Evolutionary conservation across 176 grass and related monocot species (phyloP).

Genomic region (Ensete ventricosum): DNA sequence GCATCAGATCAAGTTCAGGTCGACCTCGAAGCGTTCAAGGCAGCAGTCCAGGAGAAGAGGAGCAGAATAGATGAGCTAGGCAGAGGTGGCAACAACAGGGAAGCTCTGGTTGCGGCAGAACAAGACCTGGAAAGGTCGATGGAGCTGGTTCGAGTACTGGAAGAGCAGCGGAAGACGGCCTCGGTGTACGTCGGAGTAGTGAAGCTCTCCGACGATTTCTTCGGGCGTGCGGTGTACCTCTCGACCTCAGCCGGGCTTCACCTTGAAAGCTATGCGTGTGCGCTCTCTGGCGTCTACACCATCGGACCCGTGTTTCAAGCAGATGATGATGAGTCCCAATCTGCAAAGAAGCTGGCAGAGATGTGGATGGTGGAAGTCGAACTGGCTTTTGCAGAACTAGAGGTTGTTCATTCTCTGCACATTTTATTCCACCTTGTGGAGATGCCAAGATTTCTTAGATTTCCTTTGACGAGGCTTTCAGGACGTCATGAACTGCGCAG

Average conservation of each 20-base stretch:
- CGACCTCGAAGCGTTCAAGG: constrained; percentile 29
- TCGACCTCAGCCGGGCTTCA: constrained; percentile 29
- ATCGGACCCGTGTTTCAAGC: constrained; percentile 38
- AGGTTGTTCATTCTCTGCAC: not conserved
- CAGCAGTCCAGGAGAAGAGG: constrained; percentile 35
- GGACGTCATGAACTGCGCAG: constrained; percentile 43
- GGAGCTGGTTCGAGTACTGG: constrained; percentile 29
- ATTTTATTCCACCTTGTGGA: too few species aligned
- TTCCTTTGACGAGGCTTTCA: constrained; percentile 7
- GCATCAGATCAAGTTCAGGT: constrained; percentile 6
- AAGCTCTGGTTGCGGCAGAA: constrained; percentile 33
- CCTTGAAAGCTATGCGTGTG: constrained; percentile 52
- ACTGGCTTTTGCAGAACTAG: constrained; percentile 35
- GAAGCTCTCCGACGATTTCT: constrained; percentile 29
- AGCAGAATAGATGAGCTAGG: constrained; percentile 39
- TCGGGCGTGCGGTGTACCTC: constrained; percentile 31
- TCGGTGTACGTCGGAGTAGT: constrained; percentile 4
- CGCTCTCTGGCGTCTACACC: constrained; percentile 46
- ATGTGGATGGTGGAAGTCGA: constrained; percentile 42
- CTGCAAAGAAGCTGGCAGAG: constrained; percentile 31
- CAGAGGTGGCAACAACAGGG: constrained; percentile 44
- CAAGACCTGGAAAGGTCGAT: constrained; percentile 29
- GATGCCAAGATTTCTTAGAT: not conserved
- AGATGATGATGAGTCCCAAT: constrained; percentile 24
- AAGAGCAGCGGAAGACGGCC: constrained; percentile 19